These are phyloP conservation scores for Rhododendron vialii DNA, from an alignment of 148 eudicot species.

Conservation along the genomic window DNA sequence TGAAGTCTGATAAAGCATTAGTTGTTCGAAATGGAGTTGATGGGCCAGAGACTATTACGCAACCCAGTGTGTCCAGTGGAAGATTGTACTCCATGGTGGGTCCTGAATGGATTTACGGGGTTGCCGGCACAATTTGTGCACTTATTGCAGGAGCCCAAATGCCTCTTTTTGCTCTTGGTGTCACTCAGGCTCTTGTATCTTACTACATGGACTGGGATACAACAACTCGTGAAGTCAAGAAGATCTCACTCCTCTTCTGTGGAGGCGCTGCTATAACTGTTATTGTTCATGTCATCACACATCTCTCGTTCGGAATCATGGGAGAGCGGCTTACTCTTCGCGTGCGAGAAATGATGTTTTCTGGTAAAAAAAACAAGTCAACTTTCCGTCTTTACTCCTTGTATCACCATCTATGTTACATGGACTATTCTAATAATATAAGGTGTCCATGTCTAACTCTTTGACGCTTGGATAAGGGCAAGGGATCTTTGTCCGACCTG, in stretches of 20 bases:
- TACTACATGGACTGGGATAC: slow-evolving; percentile 96
- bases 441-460: no score
- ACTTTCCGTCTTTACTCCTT: neutral
- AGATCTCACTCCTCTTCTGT: slow-evolving; percentile 71
- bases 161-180: slow-evolving; percentile 96
- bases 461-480: no score
- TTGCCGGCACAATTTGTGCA: slow-evolving; percentile 68
- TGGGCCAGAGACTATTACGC: slow-evolving; percentile 32
- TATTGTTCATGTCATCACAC: slow-evolving; percentile 63
- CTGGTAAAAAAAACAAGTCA: slow-evolving; percentile 49
- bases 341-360: slow-evolving; percentile 85
- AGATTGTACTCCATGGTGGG: slow-evolving; percentile 78
- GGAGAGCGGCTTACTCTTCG: slow-evolving; percentile 97
- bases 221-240: slow-evolving; percentile 66
- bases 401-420: neutral
- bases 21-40: slow-evolving; percentile 44
- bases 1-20: slow-evolving; percentile 74
- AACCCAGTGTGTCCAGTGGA: slow-evolving; percentile 46
- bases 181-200: slow-evolving; percentile 89
- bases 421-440: neutral
- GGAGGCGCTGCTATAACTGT: slow-evolving; percentile 69
- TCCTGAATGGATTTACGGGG: slow-evolving; percentile 82
- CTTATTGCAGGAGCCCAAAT: slow-evolving; percentile 76
- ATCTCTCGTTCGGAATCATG: slow-evolving; percentile 78
- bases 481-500: no score